phyloP scores from a whole-genome alignment of 176 grass and related monocot species.

The Juncus effusus region DNA sequence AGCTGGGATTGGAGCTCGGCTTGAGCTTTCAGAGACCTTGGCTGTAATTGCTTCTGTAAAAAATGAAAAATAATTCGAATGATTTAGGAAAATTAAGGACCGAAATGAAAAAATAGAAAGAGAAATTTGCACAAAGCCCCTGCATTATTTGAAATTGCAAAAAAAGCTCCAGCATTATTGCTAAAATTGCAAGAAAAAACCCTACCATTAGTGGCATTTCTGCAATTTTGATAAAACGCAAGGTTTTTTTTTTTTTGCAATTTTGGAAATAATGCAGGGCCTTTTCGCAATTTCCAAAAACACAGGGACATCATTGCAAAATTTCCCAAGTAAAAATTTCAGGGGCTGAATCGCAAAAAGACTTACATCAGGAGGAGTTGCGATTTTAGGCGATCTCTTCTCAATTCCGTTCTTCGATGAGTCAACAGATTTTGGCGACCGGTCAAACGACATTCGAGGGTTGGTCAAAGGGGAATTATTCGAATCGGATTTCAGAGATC shows the following conservation, averaged over 20 bases:
- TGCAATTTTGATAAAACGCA: too few relatives aligned
- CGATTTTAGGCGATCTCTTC: slow-evolving; percentile 69
- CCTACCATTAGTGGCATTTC: too few relatives aligned
- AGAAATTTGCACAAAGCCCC: too few relatives aligned
- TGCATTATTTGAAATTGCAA: too few relatives aligned
- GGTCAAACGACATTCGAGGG: slow-evolving; percentile 82
- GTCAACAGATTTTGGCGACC: slow-evolving; percentile 73
- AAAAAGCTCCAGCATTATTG: too few relatives aligned
- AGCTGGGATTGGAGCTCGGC: slow-evolving; percentile 59
- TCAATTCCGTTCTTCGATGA: slow-evolving; percentile 50
- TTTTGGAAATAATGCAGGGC: too few relatives aligned
- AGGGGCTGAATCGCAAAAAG: not conserved
- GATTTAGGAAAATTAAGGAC: slow-evolving; percentile 4
- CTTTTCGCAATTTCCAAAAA: too few relatives aligned
- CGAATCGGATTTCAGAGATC: slow-evolving; percentile 50
- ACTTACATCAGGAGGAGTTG: slow-evolving; percentile 74
- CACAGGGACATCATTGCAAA: too few relatives aligned
- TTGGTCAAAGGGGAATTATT: slow-evolving; percentile 54
- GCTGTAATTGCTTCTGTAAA: slow-evolving; percentile 52
- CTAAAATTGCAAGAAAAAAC: too few relatives aligned
- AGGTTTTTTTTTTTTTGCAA: too few relatives aligned
- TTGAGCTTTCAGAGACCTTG: slow-evolving; percentile 36
- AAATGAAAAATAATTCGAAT: not conserved
- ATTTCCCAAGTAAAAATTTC: too few relatives aligned
- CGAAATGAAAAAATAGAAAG: not conserved